Conservation (phyloP, 352 stramenopile species). For the Pythium apleroticum region DNA sequence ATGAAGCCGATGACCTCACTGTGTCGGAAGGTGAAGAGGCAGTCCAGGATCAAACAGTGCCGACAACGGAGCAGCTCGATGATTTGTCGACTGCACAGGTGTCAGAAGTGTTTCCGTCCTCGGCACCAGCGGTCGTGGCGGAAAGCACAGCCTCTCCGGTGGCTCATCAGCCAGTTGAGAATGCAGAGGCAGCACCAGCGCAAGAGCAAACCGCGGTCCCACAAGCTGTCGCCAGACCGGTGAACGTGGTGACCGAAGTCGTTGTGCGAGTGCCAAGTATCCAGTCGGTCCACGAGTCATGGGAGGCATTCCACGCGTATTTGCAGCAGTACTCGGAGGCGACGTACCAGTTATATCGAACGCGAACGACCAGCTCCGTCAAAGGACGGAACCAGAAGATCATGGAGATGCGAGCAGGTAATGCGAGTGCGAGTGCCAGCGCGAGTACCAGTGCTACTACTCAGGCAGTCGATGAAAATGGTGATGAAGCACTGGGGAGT, state of each 20-base stretch:
- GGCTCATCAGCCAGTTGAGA: not conserved
- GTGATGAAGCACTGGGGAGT: not conserved
- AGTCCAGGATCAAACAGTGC: not conserved
- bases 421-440: not conserved
- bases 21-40: not conserved
- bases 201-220: not conserved
- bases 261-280: constrained; percentile 66
- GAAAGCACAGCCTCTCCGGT: not conserved
- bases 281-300: constrained; percentile 52
- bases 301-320: constrained; percentile 65
- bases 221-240: not conserved
- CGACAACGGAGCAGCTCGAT: not conserved
- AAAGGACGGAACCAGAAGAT: constrained; percentile 74
- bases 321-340: constrained; percentile 62
- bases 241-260: constrained; percentile 35
- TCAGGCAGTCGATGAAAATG: not conserved
- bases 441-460: not conserved
- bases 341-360: constrained; percentile 76
- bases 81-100: not conserved
- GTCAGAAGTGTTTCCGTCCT: not conserved
- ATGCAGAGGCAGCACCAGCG: not conserved
- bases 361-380: constrained; percentile 70
- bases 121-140: not conserved
- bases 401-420: constrained; percentile 31
- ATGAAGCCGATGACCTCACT: not conserved